Evolutionary conservation across 441 rosid species (phyloP), one percentile per base, ranked within the genome.

Genomic region (Biscutella laevigata): DNA sequence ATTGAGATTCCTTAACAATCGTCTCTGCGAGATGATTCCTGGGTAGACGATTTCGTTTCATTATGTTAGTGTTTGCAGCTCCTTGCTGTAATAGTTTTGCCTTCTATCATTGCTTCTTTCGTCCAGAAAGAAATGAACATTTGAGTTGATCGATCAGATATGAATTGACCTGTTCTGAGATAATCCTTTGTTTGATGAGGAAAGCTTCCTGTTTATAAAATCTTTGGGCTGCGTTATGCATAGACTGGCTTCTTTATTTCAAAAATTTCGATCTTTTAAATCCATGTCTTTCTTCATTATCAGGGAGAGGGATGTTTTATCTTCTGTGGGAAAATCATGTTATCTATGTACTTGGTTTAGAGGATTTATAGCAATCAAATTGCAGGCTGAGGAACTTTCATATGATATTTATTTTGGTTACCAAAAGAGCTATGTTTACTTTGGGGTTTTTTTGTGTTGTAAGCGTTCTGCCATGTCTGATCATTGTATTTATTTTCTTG

Each of bases 141-240:
- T 44, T 38, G 15, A 26, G 29, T 38, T 63, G 12, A 26, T 63
- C 39, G 37, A 15, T 57, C 15, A 20, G 16, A 40, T 32, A 26
- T 37, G 49, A 6, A 24, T 37, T 37, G 9, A 36, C 28, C 20
- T 8, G 16, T 46, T 45, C 27, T 28, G 4, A 25, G 36, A 16
- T 61, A 41, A 42, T 9, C 24, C 27, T 36, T 54, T 53, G 27
- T 47, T 38, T 38, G 41, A 22, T 55, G 24, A 16, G 28, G 2
- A 15, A 49, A 10, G 14, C 34, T n/a, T n/a, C n/a, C n/a, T n/a
- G n/a, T n/a, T n/a, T n/a, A n/a, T n/a, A n/a, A n/a, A n/a, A n/a
- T n/a, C n/a, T n/a, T n/a, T n/a, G n/a, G n/a, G n/a, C n/a, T n/a
- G n/a, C n/a, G n/a, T n/a, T n/a, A n/a, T n/a, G n/a, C n/a, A n/a